Conservation (phyloP, 2,329 filamentous ascomycete genomes). For the Emmonsiellopsis sp. region DNA sequence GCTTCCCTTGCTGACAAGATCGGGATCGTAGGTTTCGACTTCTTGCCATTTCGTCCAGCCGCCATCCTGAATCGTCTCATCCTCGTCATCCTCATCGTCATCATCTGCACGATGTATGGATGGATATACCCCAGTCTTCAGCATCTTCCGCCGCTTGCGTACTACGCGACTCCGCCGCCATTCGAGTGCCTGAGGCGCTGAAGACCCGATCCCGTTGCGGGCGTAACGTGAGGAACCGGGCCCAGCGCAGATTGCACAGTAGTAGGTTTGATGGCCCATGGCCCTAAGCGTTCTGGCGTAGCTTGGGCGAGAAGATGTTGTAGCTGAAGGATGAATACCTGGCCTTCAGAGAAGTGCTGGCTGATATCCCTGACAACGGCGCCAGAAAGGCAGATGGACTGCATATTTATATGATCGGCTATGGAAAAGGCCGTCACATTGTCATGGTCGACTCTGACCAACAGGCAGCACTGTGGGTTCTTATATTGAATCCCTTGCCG, state of each 20-base stretch:
- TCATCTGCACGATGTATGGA: neutral
- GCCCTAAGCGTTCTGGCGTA: neutral
- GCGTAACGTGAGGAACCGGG: neutral
- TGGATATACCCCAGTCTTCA: neutral
- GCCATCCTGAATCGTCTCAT: neutral
- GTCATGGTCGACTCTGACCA: no score
- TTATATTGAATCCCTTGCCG: no score
- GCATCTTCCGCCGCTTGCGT: neutral
- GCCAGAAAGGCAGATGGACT: no score
- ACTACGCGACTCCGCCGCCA: neutral
- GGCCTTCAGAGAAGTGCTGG: no score
- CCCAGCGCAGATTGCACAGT: conserved; percentile 2
- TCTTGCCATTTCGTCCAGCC: neutral
- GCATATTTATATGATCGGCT: no score
- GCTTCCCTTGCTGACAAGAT: neutral
- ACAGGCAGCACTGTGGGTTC: no score
- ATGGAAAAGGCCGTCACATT: no score
- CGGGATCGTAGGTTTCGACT: neutral
- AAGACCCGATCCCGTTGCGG: neutral
- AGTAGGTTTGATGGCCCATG: neutral
- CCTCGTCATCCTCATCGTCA: neutral
- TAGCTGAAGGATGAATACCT: no score
- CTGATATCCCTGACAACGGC: no score
- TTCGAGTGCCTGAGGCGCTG: neutral
- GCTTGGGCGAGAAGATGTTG: no score